Evolutionary conservation across 2,329 filamentous ascomycete species (phyloP).

Genomic region (Bimuria novae-zelandiae): DNA sequence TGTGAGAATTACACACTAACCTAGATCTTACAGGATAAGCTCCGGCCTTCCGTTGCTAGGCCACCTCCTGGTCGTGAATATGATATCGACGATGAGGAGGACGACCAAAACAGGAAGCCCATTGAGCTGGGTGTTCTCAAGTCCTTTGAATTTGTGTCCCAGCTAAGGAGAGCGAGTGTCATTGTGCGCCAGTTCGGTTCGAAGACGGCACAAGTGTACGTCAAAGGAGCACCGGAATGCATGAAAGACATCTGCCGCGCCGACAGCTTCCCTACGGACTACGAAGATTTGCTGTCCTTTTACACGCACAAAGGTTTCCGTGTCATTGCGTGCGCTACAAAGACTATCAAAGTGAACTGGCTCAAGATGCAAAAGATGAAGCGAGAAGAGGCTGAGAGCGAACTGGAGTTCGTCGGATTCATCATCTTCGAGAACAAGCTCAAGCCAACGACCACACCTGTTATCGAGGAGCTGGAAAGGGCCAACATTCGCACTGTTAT

Average conservation of each 20-base stretch:
- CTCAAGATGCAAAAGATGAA: constrained; percentile 94
- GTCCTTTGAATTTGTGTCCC: constrained; percentile 92
- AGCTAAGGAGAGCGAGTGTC: constrained; percentile 89
- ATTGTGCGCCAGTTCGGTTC: constrained; percentile 87
- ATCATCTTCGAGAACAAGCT: constrained; percentile 99
- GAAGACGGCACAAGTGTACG: constrained; percentile 77
- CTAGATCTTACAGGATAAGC: no score
- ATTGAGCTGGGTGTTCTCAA: constrained; percentile 90
- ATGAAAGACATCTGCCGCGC: constrained; percentile 91
- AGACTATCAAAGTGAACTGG: constrained; percentile 89
- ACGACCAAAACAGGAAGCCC: constrained; percentile 54
- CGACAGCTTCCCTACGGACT: constrained; percentile 84
- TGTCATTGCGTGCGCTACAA: constrained; percentile 93
- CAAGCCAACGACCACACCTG: constrained; percentile 80
- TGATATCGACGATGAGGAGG: constrained; percentile 57
- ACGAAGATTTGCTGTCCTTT: constrained; percentile 83
- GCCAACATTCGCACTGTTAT: constrained; percentile 90
- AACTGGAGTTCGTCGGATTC: constrained; percentile 88
- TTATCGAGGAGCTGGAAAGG: constrained; percentile 78
- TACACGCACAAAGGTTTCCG: constrained; percentile 97
- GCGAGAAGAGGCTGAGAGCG: constrained; percentile 79
- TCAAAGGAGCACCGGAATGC: constrained; percentile 95
- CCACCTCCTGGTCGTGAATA: constrained; percentile 70
- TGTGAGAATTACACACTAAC: no score
- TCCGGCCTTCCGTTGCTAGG: constrained; percentile 86